A percentile compares a stretch with the other conserved stretches of the same genome.
Evolutionary conservation across 2,329 filamentous ascomycete species (phyloP).

Genomic region (Colletotrichum viniferum): DNA sequence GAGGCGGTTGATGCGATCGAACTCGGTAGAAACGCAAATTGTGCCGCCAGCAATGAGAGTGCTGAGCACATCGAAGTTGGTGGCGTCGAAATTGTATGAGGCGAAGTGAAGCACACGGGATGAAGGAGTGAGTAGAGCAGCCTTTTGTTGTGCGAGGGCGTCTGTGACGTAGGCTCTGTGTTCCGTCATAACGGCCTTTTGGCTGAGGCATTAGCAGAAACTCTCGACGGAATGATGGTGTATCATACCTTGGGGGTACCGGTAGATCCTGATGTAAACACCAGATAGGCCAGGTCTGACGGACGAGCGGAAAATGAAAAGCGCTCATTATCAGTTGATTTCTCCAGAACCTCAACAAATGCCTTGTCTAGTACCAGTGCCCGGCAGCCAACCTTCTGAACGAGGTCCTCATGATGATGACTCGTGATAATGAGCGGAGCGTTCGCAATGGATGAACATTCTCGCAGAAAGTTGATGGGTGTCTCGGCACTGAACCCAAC

Average conservation of each 20-base stretch:
- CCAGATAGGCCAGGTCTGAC: conserved; percentile 35
- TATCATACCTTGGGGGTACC: conserved; percentile 45
- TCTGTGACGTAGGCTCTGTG: conserved; percentile 26
- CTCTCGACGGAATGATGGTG: not conserved
- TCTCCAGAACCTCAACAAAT: conserved; percentile 39
- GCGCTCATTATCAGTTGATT: not conserved
- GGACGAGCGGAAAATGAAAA: not conserved
- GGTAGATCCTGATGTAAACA: conserved; percentile 45
- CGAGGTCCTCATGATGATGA: not conserved
- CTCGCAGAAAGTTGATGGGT: not conserved
- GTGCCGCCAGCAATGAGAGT: conserved; percentile 61
- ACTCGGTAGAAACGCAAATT: conserved; percentile 59
- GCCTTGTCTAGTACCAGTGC: conserved; percentile 5
- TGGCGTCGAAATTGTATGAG: conserved; percentile 57
- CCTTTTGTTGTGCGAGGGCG: conserved; percentile 15
- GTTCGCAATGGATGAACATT: not conserved
- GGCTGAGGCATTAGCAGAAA: not conserved
- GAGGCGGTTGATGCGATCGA: conserved; percentile 55
- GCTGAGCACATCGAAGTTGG: conserved; percentile 54
- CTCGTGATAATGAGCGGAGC: not conserved
- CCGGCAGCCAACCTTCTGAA: not conserved
- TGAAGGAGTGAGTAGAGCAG: not conserved
- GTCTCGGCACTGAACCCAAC: not conserved
- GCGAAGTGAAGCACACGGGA: conserved; percentile 60
- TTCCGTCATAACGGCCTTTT: conserved; percentile 38